These are phyloP conservation scores for Colletotrichum sp. DNA, from an alignment of 2,329 filamentous ascomycete genomes.

Conservation along the genomic window DNA sequence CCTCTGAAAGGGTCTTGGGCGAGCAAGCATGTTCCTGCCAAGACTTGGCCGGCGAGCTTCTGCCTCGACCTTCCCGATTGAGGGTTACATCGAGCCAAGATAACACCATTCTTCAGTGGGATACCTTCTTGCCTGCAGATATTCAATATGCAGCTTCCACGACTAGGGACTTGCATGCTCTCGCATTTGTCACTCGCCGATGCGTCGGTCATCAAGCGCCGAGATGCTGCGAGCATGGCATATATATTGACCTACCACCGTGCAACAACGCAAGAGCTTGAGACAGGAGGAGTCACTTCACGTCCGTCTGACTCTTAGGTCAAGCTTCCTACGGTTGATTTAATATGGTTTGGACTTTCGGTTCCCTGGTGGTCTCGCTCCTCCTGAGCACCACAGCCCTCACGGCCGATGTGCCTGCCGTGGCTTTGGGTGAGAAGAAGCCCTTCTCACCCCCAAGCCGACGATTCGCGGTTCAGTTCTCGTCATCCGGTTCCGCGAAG, in stretches of 20 bases:
- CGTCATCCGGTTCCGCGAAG: not conserved
- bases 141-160: not conserved
- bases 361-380: not conserved
- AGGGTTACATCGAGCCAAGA: not conserved
- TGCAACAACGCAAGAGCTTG: not conserved
- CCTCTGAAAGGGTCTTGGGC: not conserved
- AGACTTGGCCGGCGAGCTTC: not conserved
- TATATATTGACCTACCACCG: not conserved
- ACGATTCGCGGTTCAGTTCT: not conserved
- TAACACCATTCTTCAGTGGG: not conserved
- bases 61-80: not conserved
- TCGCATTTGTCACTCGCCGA: too few relatives aligned
- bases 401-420: not conserved
- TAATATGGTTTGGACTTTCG: not conserved
- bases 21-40: not conserved
- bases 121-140: not conserved
- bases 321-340: not conserved
- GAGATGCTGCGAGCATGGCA: not conserved
- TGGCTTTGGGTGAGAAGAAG: not conserved
- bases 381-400: not conserved
- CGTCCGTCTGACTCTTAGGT: not conserved
- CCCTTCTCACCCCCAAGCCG: not conserved
- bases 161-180: not conserved
- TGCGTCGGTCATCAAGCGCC: not conserved
- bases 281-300: not conserved